Percentiles rank a stretch among this genome's conserved stretches.
phyloP scores from a whole-genome alignment of 2,329 filamentous ascomycete genomes.

The Volutella citrinella region DNA sequence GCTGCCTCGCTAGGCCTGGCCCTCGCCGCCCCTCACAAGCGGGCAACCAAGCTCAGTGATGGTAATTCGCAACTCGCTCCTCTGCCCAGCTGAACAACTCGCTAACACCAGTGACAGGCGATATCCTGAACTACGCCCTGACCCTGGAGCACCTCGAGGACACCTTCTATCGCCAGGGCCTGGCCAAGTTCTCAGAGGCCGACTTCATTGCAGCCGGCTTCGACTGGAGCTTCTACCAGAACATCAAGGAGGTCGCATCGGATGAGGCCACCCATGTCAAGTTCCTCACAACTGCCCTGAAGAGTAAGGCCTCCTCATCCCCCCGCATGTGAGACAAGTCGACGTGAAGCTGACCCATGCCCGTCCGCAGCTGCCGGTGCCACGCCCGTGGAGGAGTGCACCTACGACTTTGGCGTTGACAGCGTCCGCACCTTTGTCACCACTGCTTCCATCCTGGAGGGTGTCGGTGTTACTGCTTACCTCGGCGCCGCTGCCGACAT shows the following conservation, averaged over 20 bases:
- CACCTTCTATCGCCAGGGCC: constrained; percentile 59
- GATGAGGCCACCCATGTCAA: constrained; percentile 57
- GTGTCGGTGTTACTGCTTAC: constrained; percentile 63
- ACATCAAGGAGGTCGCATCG: constrained; percentile 51
- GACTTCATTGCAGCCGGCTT: constrained; percentile 53
- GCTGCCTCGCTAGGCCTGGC: too few species aligned
- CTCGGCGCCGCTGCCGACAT: constrained; percentile 61
- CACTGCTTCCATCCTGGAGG: constrained; percentile 62
- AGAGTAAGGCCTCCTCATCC: constrained; percentile 11
- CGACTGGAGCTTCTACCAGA: constrained; percentile 50
- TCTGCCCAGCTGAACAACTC: too few species aligned
- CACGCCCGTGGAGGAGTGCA: constrained; percentile 50
- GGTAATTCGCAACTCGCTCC: too few species aligned
- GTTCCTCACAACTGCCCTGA: constrained; percentile 48
- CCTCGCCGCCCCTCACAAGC: too few species aligned
- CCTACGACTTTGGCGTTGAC: constrained; percentile 59
- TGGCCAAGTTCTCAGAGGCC: constrained; percentile 52
- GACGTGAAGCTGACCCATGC: too few species aligned
- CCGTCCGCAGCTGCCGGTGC: too few species aligned
- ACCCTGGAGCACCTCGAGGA: constrained; percentile 57
- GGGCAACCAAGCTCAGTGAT: too few species aligned
- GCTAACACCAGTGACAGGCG: too few species aligned
- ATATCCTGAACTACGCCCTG: constrained; percentile 46
- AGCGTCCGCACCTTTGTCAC: constrained; percentile 56
- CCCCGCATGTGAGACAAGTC: too few species aligned